phyloP scores from a whole-genome alignment of 1,284 basidiomycete genomes.

The Stereum hirsutum region DNA sequence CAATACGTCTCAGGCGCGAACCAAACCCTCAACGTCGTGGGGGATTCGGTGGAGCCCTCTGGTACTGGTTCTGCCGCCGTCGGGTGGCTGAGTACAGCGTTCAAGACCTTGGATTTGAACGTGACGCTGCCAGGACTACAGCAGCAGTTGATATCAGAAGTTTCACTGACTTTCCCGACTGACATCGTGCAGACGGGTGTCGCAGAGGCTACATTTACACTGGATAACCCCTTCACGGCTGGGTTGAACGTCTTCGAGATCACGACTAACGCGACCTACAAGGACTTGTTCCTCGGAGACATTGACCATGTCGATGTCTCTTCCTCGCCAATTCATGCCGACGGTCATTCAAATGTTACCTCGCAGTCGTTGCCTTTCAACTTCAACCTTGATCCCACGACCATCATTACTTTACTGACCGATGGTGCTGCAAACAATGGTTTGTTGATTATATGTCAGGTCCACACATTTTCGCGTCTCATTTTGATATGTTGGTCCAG shows the following conservation, averaged over 20 bases:
- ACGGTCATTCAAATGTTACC: constrained; percentile 51
- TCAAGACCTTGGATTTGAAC: constrained; percentile 58
- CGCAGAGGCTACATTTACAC: constrained; percentile 43
- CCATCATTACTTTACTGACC: constrained; percentile 52
- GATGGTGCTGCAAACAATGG: constrained; percentile 43
- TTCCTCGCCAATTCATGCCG: constrained; percentile 48
- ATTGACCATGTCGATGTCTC: constrained; percentile 49
- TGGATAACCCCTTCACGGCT: constrained; percentile 72
- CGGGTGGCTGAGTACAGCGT: constrained; percentile 62
- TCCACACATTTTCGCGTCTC: too few species aligned
- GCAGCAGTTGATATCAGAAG: constrained; percentile 51
- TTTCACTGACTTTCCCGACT: constrained; percentile 45
- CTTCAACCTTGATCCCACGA: constrained; percentile 57
- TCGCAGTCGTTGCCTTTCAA: constrained; percentile 53
- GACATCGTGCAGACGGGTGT: constrained; percentile 51
- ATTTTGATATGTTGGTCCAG: too few species aligned
- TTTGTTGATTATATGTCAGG: too few species aligned
- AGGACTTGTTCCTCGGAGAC: constrained; percentile 41
- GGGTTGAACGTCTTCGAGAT: constrained; percentile 59
- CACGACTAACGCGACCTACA: constrained; percentile 46
- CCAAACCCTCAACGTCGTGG: constrained; percentile 47
- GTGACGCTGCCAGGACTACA: constrained; percentile 59
- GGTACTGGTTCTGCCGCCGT: constrained; percentile 57
- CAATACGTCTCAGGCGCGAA: constrained; percentile 69
- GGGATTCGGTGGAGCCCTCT: constrained; percentile 51